Evolutionary conservation across 495 filamentous ascomycete species (phyloP), one percentile per base, ranked within the genome.

Genomic region (Lindgomyces ingoldianus): DNA sequence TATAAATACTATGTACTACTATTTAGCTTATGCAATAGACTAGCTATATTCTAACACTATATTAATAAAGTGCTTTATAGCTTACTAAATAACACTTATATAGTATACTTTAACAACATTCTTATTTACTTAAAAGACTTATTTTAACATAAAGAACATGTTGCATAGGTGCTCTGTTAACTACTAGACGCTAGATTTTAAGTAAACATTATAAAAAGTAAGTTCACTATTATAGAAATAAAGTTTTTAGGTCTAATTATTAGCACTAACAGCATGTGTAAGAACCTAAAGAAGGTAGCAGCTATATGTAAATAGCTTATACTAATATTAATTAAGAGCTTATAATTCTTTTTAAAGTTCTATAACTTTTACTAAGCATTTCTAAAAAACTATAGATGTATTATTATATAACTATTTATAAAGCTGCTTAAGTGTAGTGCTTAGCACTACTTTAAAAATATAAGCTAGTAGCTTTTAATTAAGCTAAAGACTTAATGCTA

Each of bases 381-480:
- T 58, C 73, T 78, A 44, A 54, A 61, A 11, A 47, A 65, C 22
- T 78, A 66, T 60, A 58, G 60, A 14, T 33, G 44, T 3, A 49
- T 70, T n/a, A n/a, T n/a, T 27, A 53, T 65, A 24, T 25, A 45
- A 48, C 65, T 64, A 18, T 50, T 67, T 14, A 49, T 39, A 2
- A 12, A 18, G 8, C 21, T 47, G 4, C 4, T 63, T 55, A 60
- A 51, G 67, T 0, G 67, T 42, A 11, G 59, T 62, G 57, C 72
- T 73, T 42, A 84, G 61, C 69, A 78, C 51, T 81, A 81, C 26
- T 84, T 84, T 56, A 73, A 12, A 51, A 64, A 4, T 68, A 81
- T 55, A 36, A 54, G 50, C 24, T 29, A 30, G 50, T 26, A 9
- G 50, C 18, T 1, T 54, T 54, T 16, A 1, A 54, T 6, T 4